Base-by-base conservation (phyloP, 768 basidiomycete genomes). In the Pleurotus platypus region DNA sequence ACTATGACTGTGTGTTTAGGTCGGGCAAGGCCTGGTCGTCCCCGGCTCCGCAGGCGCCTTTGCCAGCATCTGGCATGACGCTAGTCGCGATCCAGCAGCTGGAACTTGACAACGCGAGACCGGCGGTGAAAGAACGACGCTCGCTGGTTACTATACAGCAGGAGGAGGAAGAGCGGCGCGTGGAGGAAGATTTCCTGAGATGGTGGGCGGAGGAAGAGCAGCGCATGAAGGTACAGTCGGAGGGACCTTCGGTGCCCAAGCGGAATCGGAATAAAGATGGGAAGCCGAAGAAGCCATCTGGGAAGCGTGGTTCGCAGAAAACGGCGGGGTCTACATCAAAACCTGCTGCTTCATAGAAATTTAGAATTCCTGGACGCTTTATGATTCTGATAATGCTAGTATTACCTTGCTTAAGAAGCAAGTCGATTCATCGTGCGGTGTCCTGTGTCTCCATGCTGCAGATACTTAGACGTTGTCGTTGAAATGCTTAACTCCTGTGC, bases 151-250 rank as follows among this genome's bases (percentile, higher is more conserved):
- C 96, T 60, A 98, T 97, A 43, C 94, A 96, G 68, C 84, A 86
- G 58, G 93, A 97, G 67, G 92, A 94, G 67, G 74, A 72, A 35
- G 82, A 79, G 42, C 77, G 78, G 24, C 83, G 79, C 59, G 79
- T 77, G 49, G 92, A 95, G 69, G 83, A 75, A 3, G 90, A 90
- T 58, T 98, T 97, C 67, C 68, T 95, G 68, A 80, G 75, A 62
- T 97, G 94, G 94, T 97, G 94, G 92, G 75, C 83, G 1, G 85
- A 78, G 5, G 94, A 96, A 69, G 91, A 93, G 68, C 84, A 82
- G 63, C 77, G 89, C 13, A 68, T 90, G n/a, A 78, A 72, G 61
- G 61, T 73, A 35, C 86, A 89, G 68, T 74, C 75, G 54, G 65
- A 71, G 59, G 66, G 67, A 4, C 49, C 30, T 35, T 35, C 30